Percentiles rank a stretch among this genome's conserved stretches.
phyloP scores from a whole-genome alignment of 2,329 filamentous ascomycete species.

The Beauveria sp. region DNA sequence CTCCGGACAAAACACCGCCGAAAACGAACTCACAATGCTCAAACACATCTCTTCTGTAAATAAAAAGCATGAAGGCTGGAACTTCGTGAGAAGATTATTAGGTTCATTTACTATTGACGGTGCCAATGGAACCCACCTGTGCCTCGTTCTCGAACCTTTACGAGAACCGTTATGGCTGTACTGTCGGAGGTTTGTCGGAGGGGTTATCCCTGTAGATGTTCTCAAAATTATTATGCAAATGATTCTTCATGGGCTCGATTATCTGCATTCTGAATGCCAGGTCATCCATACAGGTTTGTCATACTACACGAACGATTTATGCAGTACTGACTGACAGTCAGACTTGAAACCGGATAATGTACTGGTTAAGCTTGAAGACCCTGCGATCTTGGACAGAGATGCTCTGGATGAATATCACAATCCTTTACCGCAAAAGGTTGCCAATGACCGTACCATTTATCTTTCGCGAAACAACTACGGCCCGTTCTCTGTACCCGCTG shows the following conservation, averaged over 20 bases:
- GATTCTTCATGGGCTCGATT: conserved; percentile 17
- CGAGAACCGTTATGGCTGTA: conserved; percentile 21
- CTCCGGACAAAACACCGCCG: no score
- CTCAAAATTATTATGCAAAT: conserved; percentile 18
- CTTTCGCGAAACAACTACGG: conserved; percentile 18
- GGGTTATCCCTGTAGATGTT: conserved; percentile 10
- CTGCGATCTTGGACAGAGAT: conserved; percentile 13
- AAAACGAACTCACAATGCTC: not conserved
- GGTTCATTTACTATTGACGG: conserved; percentile 12
- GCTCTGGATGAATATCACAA: conserved; percentile 16
- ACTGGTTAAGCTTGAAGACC: not conserved
- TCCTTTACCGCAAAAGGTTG: conserved; percentile 16
- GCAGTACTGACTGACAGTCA: not conserved
- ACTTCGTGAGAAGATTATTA: not conserved
- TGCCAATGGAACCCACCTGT: conserved; percentile 11
- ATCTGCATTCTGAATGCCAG: conserved; percentile 17
- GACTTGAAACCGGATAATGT: not conserved
- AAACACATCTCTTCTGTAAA: not conserved
- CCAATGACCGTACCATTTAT: conserved; percentile 15
- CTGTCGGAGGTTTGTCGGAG: conserved; percentile 14
- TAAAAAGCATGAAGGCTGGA: not conserved
- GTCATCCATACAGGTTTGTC: conserved; percentile 17
- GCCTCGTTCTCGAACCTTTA: conserved; percentile 17
- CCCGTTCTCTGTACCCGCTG: conserved; percentile 12
- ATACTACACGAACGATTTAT: not conserved